Evolutionary conservation across 2,329 filamentous ascomycete genomes (phyloP).

Genomic region (Aspergillus fumigatiaffinis): DNA sequence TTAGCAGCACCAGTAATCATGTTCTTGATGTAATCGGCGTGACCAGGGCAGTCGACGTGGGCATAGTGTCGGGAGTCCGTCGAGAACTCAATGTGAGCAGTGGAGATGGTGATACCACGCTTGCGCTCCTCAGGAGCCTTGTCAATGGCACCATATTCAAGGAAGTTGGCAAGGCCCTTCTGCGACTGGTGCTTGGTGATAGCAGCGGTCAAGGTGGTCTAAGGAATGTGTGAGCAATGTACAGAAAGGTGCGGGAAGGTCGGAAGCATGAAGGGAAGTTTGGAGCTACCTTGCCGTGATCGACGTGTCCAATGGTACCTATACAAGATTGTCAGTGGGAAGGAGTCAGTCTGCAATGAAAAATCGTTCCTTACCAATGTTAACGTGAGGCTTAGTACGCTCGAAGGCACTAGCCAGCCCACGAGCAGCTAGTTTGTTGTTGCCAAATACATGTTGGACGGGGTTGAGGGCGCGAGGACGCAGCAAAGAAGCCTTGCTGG

Average conservation of each 20-base stretch:
- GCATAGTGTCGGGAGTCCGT: conserved; percentile 95
- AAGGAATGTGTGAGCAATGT: conserved; percentile 17
- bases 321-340: not conserved
- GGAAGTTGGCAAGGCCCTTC: conserved; percentile 89
- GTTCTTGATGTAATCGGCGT: conserved; percentile 99
- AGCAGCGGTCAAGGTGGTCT: conserved; percentile 97
- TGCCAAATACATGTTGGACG: conserved; percentile 57
- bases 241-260: conserved; percentile 4
- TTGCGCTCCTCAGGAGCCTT: conserved; percentile 99
- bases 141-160: conserved; percentile 97
- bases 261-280: not conserved
- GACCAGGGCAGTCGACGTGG: conserved; percentile 98
- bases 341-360: not conserved
- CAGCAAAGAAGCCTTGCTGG: conserved; percentile 70
- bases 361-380: conserved; percentile 68
- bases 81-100: conserved; percentile 96
- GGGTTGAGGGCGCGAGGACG: conserved; percentile 68
- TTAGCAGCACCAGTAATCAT: conserved; percentile 99
- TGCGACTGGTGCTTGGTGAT: conserved; percentile 98
- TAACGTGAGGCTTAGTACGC: conserved; percentile 94
- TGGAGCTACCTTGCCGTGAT: conserved; percentile 86
- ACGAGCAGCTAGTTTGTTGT: conserved; percentile 45
- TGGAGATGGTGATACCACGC: conserved; percentile 99
- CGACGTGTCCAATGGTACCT: conserved; percentile 98
- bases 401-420: conserved; percentile 66